Evolutionary conservation across 805 yeast species (phyloP), one percentile per base, ranked within the genome.

Genomic region (Lachancea thermotolerans): DNA sequence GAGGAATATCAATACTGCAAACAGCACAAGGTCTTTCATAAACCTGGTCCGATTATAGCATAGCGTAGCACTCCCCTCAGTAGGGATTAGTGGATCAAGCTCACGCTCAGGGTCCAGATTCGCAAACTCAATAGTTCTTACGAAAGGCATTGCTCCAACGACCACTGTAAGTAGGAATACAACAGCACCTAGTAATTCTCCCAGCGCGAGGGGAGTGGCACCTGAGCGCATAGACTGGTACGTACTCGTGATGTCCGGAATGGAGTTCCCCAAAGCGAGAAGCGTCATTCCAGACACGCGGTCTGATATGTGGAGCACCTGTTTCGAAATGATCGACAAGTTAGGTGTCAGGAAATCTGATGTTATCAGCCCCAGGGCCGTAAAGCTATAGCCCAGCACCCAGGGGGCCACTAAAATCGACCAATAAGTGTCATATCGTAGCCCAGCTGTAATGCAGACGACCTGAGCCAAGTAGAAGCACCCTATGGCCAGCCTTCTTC

Each of bases 121-220:
- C 9, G 30, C 16, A 10, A 87, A 84, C 43, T 74, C 64, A 49
- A 82, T 80, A 0, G 95, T 90, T 32, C 75, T 71, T 1, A 81
- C 61, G 0, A 89, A 60, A 0, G 86, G 82, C 77, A 91, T 84
- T 0, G 79, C 62, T 0, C 98, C 98, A 18, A 86, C 71, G 0
- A 91, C 85, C 10, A 87, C 82, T 1, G 91, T 79, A 2, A 85
- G 73, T 14, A 90, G 78, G 57, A 93, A 89, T 37, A 85, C 77
- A 0, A 95, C 85, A 1, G 96, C 93, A 0, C 99, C 98, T 29
- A 89, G 65, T n/a, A 91, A 69, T 60, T 90, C 97, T 1, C 96
- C 93, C 6, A 91, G 66, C 0, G 98, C 97, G 58, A 91, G 68
- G 0, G 87, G 75, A 0, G 83, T 78, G 1, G 86, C 77, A n/a